Percentiles rank a stretch among this genome's conserved stretches.
Evolutionary conservation across 148 eudicot species (phyloP).

Genomic region (Oxyria digyna): DNA sequence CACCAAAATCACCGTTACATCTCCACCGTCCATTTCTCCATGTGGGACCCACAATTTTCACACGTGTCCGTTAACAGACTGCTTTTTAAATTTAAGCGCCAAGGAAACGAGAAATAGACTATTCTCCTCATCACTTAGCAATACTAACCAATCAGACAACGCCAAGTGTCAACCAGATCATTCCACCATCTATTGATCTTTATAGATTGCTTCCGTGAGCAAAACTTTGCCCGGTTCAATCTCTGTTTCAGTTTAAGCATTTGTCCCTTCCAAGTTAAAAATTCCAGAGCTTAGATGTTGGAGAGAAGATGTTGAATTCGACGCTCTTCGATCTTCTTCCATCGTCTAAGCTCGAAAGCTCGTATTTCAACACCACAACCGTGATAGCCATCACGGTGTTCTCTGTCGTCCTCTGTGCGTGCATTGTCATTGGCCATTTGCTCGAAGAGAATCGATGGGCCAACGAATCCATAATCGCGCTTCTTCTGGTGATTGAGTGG

Average conservation of each 20-base stretch:
- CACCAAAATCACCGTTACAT: not conserved
- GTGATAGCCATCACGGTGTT: conserved; percentile 42
- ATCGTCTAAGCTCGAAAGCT: conserved; percentile 9
- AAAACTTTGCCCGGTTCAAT: not conserved
- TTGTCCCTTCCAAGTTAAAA: not conserved
- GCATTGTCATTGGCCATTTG: conserved; percentile 54
- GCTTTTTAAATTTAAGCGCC: conserved; percentile 4
- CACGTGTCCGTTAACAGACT: not conserved
- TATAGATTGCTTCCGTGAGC: conserved; percentile 1
- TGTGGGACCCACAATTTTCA: not conserved
- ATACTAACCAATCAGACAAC: not conserved
- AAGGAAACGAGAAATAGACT: not conserved
- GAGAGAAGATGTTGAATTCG: conserved; percentile 1
- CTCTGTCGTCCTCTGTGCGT: conserved; percentile 35
- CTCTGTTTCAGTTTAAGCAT: not conserved
- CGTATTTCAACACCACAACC: conserved; percentile 24
- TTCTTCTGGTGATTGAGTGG: conserved; percentile 44
- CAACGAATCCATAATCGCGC: conserved; percentile 56
- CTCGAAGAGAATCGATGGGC: conserved; percentile 58
- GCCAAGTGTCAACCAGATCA: not conserved
- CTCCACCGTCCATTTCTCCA: not conserved
- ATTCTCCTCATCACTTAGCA: not conserved
- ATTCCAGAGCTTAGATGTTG: not conserved
- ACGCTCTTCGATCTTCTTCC: conserved; percentile 3
- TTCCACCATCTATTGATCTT: not conserved